phyloP scores from a whole-genome alignment of 805 yeast species.

The Jamesozyma spencerorum region DNA sequence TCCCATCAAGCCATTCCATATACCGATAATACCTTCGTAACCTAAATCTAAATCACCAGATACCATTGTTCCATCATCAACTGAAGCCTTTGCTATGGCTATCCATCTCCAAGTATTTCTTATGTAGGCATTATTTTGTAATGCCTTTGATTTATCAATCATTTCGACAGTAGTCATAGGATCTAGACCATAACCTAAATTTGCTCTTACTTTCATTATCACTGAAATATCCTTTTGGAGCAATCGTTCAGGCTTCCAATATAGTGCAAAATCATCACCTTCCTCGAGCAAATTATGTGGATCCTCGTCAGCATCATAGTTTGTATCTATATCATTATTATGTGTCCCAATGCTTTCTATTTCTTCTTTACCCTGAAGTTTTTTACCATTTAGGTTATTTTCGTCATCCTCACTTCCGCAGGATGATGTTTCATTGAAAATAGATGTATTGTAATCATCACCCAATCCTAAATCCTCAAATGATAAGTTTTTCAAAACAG shows the following conservation, averaged over 20 bases:
- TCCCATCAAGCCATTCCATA: slow-evolving; percentile 72
- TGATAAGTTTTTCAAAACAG: slow-evolving; percentile 18
- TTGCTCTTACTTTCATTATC: slow-evolving; percentile 62
- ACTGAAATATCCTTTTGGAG: slow-evolving; percentile 66
- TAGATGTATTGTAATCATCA: slow-evolving; percentile 13
- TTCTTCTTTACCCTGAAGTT: slow-evolving; percentile 5
- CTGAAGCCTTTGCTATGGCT: slow-evolving; percentile 56
- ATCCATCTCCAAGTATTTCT: slow-evolving; percentile 91
- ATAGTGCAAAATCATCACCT: slow-evolving; percentile 21
- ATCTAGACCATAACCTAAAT: slow-evolving; percentile 61
- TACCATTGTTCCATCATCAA: slow-evolving; percentile 56
- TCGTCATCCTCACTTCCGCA: slow-evolving; percentile 16
- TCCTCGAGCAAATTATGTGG: slow-evolving; percentile 9
- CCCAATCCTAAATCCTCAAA: slow-evolving; percentile 28
- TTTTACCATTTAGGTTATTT: slow-evolving; percentile 7
- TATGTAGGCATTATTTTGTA: slow-evolving; percentile 46
- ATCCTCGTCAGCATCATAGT: slow-evolving; percentile 10
- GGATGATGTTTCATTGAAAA: slow-evolving; percentile 2
- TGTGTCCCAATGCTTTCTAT: slow-evolving; percentile 2
- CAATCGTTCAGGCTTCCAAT: slow-evolving; percentile 35
- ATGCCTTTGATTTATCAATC: slow-evolving; percentile 41
- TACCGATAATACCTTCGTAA: slow-evolving; percentile 78
- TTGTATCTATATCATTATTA: slow-evolving; percentile 5
- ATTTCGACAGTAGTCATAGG: slow-evolving; percentile 54
- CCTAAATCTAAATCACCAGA: slow-evolving; percentile 70